Base-by-base conservation (phyloP, 2,329 filamentous ascomycete genomes). In the Epichloe sibirici region DNA sequence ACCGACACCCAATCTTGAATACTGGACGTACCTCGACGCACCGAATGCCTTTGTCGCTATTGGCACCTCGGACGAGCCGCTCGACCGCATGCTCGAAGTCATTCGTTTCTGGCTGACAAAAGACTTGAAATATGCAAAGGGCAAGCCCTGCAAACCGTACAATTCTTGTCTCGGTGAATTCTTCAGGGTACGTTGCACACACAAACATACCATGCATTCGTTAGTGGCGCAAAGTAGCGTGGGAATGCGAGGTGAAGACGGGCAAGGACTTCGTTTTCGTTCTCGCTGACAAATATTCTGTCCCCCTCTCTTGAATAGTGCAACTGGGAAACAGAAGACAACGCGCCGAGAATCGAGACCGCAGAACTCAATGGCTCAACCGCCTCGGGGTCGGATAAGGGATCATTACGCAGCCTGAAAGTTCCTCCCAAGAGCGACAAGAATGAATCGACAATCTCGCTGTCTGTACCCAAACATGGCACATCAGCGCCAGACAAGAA, bases 61-160 rank as follows among this genome's bases (percentile, higher is more conserved):
- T 62, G 93, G 91, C 62, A 91, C 91, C 62, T 93, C 91, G 17
- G 87, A 97, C 61, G 89, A 97, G 61, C 81, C 86, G 11, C 74
- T 97, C 52, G 91, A 93, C 61, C 89, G 93, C 60, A 96, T 96
- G 88, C 79, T 98, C 49, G 90, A 91, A 64, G 89, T 95, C 34
- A 71, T 97, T 61, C 84, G 90, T 55, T 98, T 97, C 71, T 98
- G 93, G 93, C 95, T 97, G 63, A 97, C 93, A 57, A 98, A 98
- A 69, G 93, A 98, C 69, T 69, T 98, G 69, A 98, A 98, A 80
- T 98, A 97, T 64, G 88, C 94, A 67, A 97, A 97, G 74, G 91
- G 91, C 55, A 95, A 90, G 74, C 93, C 93, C 44, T 97, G 91
- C 82, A 98, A 98, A 71, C 93, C 93, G 11, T 98, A 98, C 74